Evolutionary conservation across 108 stramenopile species (phyloP).

Genomic region (Parietichytrium sp.): DNA sequence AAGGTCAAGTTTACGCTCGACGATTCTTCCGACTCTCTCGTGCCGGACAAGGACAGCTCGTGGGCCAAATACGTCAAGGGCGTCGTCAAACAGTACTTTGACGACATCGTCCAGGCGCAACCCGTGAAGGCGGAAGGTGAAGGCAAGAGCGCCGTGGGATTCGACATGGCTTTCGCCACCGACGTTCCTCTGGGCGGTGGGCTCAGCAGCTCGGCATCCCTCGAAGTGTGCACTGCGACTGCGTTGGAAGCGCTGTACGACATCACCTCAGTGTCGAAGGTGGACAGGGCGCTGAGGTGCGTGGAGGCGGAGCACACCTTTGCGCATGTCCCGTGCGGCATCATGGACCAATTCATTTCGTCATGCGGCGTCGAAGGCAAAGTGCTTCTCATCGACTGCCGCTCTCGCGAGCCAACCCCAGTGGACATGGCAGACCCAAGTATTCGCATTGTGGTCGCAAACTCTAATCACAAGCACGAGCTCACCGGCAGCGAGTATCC

Average conservation of each 20-base stretch:
- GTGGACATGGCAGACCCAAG: slow-evolving; percentile 63
- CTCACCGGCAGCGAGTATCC: slow-evolving; percentile 87
- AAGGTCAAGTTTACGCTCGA: slow-evolving; percentile 56
- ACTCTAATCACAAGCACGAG: slow-evolving; percentile 82
- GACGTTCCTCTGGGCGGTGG: slow-evolving; percentile 88
- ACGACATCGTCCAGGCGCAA: slow-evolving; percentile 59
- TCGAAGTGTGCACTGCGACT: slow-evolving; percentile 53
- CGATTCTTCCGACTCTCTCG: slow-evolving; percentile 60
- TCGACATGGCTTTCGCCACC: slow-evolving; percentile 68
- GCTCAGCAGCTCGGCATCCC: slow-evolving; percentile 52
- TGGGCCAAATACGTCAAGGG: slow-evolving; percentile 90
- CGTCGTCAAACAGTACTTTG: slow-evolving; percentile 78
- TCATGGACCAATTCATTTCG: slow-evolving; percentile 79
- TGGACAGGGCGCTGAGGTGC: slow-evolving; percentile 76
- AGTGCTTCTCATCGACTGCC: slow-evolving; percentile 85
- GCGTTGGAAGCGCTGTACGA: slow-evolving; percentile 48
- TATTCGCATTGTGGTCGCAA: slow-evolving; percentile 76
- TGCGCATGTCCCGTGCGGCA: slow-evolving; percentile 81
- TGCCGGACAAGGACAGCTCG: slow-evolving; percentile 38
- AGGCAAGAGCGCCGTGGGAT: slow-evolving; percentile 46
- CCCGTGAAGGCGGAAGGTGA: not conserved
- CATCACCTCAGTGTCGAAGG: slow-evolving; percentile 68
- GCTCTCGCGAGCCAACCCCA: slow-evolving; percentile 58
- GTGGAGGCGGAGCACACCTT: slow-evolving; percentile 88
- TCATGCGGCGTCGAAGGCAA: slow-evolving; percentile 69